Conservation (phyloP, 805 yeast species). For the Candida gorgasii region DNA sequence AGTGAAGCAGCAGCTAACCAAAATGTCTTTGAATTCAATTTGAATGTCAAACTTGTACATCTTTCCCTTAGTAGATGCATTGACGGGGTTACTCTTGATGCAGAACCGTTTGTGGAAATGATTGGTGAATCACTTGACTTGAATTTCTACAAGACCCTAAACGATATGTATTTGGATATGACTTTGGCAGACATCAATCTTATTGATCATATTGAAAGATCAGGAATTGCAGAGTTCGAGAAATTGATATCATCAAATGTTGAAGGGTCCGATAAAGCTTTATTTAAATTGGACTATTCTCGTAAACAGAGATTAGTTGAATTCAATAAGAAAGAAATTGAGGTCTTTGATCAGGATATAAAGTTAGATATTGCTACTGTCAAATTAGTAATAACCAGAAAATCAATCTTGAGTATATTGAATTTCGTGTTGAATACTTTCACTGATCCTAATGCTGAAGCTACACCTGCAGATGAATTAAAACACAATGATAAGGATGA, state of each 20-base stretch:
- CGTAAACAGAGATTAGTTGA: constrained; percentile 62
- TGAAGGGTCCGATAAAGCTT: constrained; percentile 35
- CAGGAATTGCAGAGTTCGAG: constrained; percentile 63
- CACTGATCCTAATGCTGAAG: constrained; percentile 70
- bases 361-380: constrained; percentile 76
- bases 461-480: constrained; percentile 65
- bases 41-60: constrained; percentile 64
- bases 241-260: constrained; percentile 67
- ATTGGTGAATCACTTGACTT: constrained; percentile 65
- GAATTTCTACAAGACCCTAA: constrained; percentile 57
- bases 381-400: constrained; percentile 71
- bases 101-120: constrained; percentile 71
- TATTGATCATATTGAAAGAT: constrained; percentile 70
- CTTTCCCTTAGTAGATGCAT: constrained; percentile 68
- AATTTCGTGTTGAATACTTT: constrained; percentile 86
- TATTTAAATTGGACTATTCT: constrained; percentile 60
- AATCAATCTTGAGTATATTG: constrained; percentile 71
- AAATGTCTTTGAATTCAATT: constrained; percentile 67
- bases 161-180: constrained; percentile 66
- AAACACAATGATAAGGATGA: constrained; percentile 62
- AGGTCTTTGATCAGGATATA: constrained; percentile 76
- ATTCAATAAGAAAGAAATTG: constrained; percentile 54
- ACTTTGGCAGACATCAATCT: constrained; percentile 64
- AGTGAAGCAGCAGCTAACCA: constrained; percentile 42
- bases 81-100: constrained; percentile 56